A percentile compares a stretch with the other conserved stretches of the same genome.
Conservation (phyloP, 1,139 yeast species). For the Candida tetrigidarum region DNA sequence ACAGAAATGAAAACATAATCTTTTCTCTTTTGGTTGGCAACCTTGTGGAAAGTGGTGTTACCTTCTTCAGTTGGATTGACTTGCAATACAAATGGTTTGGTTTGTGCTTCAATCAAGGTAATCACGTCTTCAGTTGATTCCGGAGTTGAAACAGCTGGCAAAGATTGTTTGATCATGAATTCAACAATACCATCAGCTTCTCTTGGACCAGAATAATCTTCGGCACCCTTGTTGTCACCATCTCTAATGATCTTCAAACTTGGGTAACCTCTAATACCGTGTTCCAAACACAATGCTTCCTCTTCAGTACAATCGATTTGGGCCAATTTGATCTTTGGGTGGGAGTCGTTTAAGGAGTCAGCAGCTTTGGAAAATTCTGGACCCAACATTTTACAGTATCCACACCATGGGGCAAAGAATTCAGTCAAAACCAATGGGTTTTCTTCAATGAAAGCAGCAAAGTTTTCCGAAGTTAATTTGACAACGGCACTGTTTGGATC, state of each 20-base stretch:
- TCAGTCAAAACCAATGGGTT: constrained; percentile 90
- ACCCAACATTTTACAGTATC: constrained; percentile 93
- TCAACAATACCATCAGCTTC: constrained; percentile 74
- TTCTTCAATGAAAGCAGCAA: constrained; percentile 64
- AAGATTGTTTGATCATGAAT: constrained; percentile 81
- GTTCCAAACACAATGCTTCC: constrained; percentile 74
- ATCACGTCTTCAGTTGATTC: constrained; percentile 53
- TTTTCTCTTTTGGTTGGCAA: constrained; percentile 65
- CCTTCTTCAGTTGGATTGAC: constrained; percentile 38
- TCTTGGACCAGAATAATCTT: constrained; percentile 85
- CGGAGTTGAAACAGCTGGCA: constrained; percentile 73
- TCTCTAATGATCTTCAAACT: constrained; percentile 86
- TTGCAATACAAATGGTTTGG: constrained; percentile 61
- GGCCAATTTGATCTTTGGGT: constrained; percentile 71
- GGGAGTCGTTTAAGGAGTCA: constrained; percentile 61
- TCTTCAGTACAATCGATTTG: constrained; percentile 95
- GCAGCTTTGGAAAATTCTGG: constrained; percentile 94
- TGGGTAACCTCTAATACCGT: constrained; percentile 89
- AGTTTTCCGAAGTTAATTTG: constrained; percentile 64
- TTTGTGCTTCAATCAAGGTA: constrained; percentile 48
- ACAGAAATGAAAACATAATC: constrained; percentile 64
- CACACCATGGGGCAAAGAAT: constrained; percentile 99
- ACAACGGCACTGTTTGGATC: constrained; percentile 89
- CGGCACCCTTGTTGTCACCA: constrained; percentile 51
- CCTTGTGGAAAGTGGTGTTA: constrained; percentile 52